Evolutionary conservation across 192 early-diverging fungal species (phyloP), one percentile per base, ranked within the genome.

Genomic region (Funneliformis mosseae): DNA sequence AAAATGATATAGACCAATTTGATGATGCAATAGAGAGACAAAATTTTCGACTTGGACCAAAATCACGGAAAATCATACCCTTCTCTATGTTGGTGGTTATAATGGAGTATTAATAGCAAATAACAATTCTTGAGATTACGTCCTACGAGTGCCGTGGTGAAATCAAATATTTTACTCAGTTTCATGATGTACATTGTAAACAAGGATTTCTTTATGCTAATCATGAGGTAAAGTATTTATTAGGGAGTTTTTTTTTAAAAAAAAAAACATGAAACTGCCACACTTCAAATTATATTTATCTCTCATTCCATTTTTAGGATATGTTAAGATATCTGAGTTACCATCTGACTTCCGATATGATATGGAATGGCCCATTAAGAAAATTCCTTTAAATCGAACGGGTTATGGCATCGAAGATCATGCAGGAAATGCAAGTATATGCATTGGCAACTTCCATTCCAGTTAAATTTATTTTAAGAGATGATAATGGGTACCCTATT

Each of bases 321-420:
- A 76, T 84, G 0, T 77, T 95, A 33, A 84, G 94, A 59, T 96
- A 33, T 87, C 89, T 23, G 84, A 90, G 62, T 84, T 96, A 16
- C 92, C 91, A 33, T 82, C 83, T 25, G 85, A 94, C 18, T 90
- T 94, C 48, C 86, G 83, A 18, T 95, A 92, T 76, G 93, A 96
- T 76, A 82, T 89, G 76, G 88, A 91, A 50, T 95, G 93, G 93
- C 91, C 94, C 0, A 85, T 93, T 60, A 90, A 91, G 79, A 94
- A 93, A 76, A 85, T 95, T 8, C 87, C 87, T 4, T 78, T 95
- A 27, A 88, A 87, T 14, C 86, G 89, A n/a, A 89, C 90, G 2
- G 91, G 91, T 2, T 93, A 95, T 78, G 91, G 94, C 38, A 87
- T 98, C 28, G 86, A 90, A 50, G 97, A 95, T 84, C 97, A 99